A percentile compares a stretch with the other conserved stretches of the same genome.
Conservation (phyloP, 345 rosid species). For the Psidium guajava region DNA sequence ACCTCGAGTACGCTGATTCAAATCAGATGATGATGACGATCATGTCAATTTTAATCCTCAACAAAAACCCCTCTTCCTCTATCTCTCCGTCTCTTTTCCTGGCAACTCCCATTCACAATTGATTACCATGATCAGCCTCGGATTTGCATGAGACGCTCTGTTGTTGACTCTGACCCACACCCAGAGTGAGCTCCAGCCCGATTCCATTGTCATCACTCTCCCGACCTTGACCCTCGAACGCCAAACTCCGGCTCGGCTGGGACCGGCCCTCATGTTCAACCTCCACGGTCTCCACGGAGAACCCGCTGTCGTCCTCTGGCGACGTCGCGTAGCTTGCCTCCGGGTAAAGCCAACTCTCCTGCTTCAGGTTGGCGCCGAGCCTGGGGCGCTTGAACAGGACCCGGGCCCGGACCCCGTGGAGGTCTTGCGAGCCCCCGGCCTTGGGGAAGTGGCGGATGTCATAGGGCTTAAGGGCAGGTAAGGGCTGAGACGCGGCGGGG, state of each 20-base stretch:
- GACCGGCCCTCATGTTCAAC: conserved; percentile 1
- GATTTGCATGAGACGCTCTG: neutral
- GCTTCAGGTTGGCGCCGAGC: neutral
- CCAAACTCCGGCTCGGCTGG: neutral
- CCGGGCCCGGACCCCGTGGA: conserved; percentile 16
- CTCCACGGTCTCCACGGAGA: conserved; percentile 21
- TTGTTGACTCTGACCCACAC: conserved; percentile 1
- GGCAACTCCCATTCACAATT: neutral
- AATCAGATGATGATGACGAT: neutral
- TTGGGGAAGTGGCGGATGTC: conserved; percentile 61
- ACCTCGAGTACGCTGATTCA: neutral
- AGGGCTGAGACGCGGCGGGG: conserved; percentile 7
- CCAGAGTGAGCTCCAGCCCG: conserved; percentile 26
- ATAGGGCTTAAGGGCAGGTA: conserved; percentile 24
- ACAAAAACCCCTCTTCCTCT: neutral
- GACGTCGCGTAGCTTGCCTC: neutral
- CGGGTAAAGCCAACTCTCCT: neutral
- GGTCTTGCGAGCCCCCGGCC: conserved; percentile 1
- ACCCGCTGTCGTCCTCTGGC: conserved; percentile 12
- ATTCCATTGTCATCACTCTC: neutral
- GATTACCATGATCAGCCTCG: neutral
- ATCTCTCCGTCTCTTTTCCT: neutral
- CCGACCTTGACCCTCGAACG: neutral
- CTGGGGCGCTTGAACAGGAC: conserved; percentile 14
- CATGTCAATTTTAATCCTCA: neutral